Base-by-base conservation (phyloP, 495 filamentous ascomycete genomes). In the Monascus purpureus region DNA sequence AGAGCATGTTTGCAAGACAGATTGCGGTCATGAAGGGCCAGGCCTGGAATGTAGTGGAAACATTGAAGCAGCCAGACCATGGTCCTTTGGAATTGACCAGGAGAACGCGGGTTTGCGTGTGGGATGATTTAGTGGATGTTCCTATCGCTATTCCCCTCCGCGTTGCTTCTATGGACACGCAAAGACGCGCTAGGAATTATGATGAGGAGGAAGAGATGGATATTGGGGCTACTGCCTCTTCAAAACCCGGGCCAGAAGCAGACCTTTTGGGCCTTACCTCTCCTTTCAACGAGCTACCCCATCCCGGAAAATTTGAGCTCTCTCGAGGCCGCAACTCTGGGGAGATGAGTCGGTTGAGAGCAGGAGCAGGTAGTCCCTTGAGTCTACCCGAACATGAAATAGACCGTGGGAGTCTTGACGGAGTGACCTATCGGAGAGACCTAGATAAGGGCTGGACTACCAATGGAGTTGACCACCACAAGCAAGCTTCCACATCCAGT, bases 21-120 rank as follows among this genome's bases (percentile, higher is more conserved):
- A 93, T 96, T 29, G 88, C 92, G 1, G 90, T 97, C 25, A 90
- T 97, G 82, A 97, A 97, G 59, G 90, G 90, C 3, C 90, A 97
- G 46, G 90, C 92, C 6, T 97, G 87, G 82, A 97, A 97, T 53
- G 90, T 97, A 2, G 86, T 97, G 6, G 90, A 97, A 60, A 94
- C 88, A 8, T 63, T 97, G 31, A 97, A 97, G 48, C 79, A 77
- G 3, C 66, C 70, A 1, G 92, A 94, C 52, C 88, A 95, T 42
- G 90, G 90, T 1, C 90, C 90, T 1, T 63, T 97, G 12, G 90
- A 97, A 55, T 67, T 97, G 37, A 95, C 88, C 13, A 71, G 90
- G 40, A 67, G 90, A 43, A 76, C 83, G 11, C 72, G 88, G 44
- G 86, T 96, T 19, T 93, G 85, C 46, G 86, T 97, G 9, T 97